Conservation (phyloP, 2,329 filamentous ascomycete species). For the Aspergillus spinulosporus region DNA sequence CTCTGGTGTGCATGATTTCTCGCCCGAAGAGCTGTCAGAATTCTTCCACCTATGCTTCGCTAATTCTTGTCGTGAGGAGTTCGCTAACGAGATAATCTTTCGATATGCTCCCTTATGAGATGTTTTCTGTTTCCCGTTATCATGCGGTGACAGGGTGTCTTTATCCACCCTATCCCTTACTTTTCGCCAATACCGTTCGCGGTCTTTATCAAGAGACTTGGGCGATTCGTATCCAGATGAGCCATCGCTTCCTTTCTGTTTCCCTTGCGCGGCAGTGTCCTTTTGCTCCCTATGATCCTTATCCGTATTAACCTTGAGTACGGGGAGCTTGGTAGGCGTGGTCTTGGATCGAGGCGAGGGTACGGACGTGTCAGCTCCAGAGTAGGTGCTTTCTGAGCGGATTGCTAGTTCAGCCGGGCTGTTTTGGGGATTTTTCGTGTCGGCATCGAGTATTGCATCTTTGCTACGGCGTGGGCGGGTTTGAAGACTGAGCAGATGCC, state of each 20-base stretch:
- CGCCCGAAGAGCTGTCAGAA: conserved; percentile 9
- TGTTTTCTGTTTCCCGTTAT: conserved; percentile 25
- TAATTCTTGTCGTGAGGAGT: conserved; percentile 23
- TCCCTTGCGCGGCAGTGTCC: conserved; percentile 18
- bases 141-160: conserved; percentile 22
- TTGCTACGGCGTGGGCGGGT: conserved; percentile 24
- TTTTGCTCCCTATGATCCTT: conserved; percentile 20
- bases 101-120: conserved; percentile 23
- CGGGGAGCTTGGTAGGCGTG: conserved; percentile 34
- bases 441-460: conserved; percentile 16
- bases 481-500: conserved; percentile 34
- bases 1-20: conserved; percentile 22
- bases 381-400: conserved; percentile 12
- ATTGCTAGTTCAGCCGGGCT: conserved; percentile 3
- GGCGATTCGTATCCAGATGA: conserved; percentile 14
- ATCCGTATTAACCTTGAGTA: conserved; percentile 26
- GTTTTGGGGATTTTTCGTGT: conserved; percentile 19
- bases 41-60: conserved; percentile 24
- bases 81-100: conserved; percentile 25
- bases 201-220: conserved; percentile 22
- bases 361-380: conserved; percentile 11
- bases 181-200: conserved; percentile 33
- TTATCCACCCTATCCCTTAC: conserved; percentile 30
- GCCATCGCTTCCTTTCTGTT: conserved; percentile 10
- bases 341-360: conserved; percentile 21